These are phyloP conservation scores for Nicotiana obtusifolia DNA, from an alignment of 257 asterid genomes.

Conservation along the genomic window DNA sequence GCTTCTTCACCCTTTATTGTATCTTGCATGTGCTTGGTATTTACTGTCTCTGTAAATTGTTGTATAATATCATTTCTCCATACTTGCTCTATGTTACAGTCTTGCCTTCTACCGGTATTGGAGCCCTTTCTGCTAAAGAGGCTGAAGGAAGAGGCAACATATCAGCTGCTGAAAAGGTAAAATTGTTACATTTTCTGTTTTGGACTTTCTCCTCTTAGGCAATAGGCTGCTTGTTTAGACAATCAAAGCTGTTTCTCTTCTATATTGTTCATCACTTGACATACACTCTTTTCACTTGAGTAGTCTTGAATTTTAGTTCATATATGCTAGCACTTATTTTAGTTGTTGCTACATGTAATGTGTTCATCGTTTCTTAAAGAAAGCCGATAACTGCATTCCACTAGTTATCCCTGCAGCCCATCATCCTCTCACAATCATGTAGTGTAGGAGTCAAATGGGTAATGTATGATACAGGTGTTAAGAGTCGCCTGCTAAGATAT, in stretches of 20 bases:
- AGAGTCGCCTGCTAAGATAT: not conserved
- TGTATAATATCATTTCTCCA: not conserved
- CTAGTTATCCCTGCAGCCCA: not conserved
- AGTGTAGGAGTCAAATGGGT: not conserved
- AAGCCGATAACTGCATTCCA: not conserved
- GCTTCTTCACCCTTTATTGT: not conserved
- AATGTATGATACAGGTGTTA: not conserved
- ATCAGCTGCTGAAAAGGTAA: slow-evolving; percentile 4
- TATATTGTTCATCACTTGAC: not conserved
- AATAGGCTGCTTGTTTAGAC: not conserved
- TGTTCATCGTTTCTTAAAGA: not conserved
- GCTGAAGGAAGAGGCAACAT: not conserved
- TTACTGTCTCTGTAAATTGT: not conserved
- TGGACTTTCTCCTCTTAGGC: not conserved
- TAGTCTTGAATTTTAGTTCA: slow-evolving; percentile 4
- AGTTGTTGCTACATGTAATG: not conserved
- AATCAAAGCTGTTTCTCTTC: not conserved
- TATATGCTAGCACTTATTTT: not conserved
- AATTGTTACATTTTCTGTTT: not conserved
- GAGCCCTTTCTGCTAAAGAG: not conserved
- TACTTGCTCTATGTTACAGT: not conserved
- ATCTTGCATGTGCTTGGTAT: not conserved
- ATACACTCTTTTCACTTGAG: not conserved
- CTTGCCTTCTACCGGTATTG: not conserved
- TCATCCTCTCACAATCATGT: not conserved